These are phyloP conservation scores for Collybiopsis luxurians DNA, from an alignment of 768 basidiomycete genomes.

Conservation along the genomic window DNA sequence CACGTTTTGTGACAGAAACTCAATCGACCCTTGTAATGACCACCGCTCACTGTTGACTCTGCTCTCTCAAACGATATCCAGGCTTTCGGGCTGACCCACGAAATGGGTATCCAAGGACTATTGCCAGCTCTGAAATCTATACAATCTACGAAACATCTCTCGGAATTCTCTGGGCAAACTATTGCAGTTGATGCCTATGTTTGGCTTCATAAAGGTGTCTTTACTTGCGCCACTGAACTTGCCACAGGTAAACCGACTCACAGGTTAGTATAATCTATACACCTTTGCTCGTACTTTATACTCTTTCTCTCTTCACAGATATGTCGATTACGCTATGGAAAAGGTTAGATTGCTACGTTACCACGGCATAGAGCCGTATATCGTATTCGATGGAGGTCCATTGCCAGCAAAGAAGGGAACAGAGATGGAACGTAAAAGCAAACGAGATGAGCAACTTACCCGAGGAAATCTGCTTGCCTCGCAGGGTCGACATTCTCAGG, in stretches of 20 bases:
- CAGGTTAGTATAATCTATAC: conserved; percentile 55
- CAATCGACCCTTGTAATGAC: too few species aligned
- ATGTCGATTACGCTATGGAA: conserved; percentile 96
- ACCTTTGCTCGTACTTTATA: not conserved
- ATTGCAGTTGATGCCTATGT: conserved; percentile 95
- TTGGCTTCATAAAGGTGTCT: conserved; percentile 88
- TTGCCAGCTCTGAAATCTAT: conserved; percentile 90
- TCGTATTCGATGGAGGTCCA: conserved; percentile 96
- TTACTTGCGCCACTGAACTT: conserved; percentile 86
- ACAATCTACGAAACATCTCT: conserved; percentile 72
- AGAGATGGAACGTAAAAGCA: conserved; percentile 73
- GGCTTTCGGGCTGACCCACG: not conserved
- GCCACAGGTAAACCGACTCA: conserved; percentile 81
- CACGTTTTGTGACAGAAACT: not conserved
- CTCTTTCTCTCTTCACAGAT: conserved; percentile 46
- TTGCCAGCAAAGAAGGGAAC: conserved; percentile 93
- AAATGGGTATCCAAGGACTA: conserved; percentile 91
- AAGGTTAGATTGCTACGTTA: conserved; percentile 83
- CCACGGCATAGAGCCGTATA: conserved; percentile 80
- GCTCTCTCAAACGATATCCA: too few species aligned
- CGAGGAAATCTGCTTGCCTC: conserved; percentile 70
- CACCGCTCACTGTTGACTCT: too few species aligned
- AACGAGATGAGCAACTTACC: conserved; percentile 73
- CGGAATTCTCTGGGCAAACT: conserved; percentile 79
- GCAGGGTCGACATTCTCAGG: conserved; percentile 78